Conservation (phyloP, 176 grass and related monocot species). For the Cenchrus americanus region DNA sequence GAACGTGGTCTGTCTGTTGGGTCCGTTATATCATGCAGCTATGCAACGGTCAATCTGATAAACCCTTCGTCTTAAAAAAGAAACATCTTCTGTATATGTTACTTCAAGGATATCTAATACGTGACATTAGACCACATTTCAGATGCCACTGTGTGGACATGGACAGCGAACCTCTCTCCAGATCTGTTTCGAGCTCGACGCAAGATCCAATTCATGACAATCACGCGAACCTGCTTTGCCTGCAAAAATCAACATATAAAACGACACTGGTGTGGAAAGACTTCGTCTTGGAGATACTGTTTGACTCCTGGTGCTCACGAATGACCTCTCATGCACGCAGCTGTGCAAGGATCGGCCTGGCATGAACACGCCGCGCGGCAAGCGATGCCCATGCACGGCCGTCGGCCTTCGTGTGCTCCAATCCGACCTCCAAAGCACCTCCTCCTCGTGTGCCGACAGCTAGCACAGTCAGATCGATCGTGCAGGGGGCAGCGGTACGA, state of each 20-base stretch:
- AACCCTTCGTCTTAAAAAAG: background rate
- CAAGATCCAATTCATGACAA: background rate
- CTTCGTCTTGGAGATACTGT: background rate
- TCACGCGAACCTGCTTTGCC: background rate
- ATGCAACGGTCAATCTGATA: background rate
- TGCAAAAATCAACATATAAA: no score
- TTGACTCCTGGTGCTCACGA: background rate
- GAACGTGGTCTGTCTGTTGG: background rate
- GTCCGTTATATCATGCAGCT: background rate
- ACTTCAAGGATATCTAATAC: background rate
- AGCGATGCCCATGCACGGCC: background rate
- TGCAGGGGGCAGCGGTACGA: conserved; percentile 1
- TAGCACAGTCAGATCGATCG: background rate
- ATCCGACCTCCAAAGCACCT: background rate
- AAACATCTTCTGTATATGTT: background rate
- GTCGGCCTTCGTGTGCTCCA: background rate
- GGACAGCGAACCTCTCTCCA: background rate
- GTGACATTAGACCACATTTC: background rate
- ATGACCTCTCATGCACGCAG: conserved; percentile 23
- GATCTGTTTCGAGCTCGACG: no score
- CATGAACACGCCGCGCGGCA: background rate
- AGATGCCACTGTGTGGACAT: background rate
- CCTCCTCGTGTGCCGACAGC: conserved; percentile 33
- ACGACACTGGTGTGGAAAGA: background rate
- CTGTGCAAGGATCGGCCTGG: background rate